Evolutionary conservation across 176 grass and related monocot species (phyloP).

Genomic region (Hordeum marinum): DNA sequence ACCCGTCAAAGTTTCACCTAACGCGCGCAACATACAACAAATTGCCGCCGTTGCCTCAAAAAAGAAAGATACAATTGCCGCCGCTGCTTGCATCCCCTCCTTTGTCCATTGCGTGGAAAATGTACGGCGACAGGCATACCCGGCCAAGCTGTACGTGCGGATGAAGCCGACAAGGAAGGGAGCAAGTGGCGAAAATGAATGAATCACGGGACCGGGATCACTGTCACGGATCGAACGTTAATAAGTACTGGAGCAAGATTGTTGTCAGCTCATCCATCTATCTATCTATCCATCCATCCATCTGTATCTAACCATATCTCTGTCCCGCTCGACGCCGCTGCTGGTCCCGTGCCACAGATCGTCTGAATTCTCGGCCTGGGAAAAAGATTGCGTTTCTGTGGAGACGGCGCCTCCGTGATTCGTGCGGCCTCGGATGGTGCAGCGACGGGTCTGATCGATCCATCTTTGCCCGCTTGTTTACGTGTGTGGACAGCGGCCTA

Average conservation of each 20-base stretch:
- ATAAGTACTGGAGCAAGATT: not conserved
- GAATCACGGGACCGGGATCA: not conserved
- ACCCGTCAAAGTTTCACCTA: constrained; percentile 20
- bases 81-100: not conserved
- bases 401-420: not conserved
- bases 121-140: not conserved
- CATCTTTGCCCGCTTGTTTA: not conserved
- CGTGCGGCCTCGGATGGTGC: not conserved
- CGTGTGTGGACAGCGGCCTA: not conserved
- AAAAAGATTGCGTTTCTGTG: not conserved
- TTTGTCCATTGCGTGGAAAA: not conserved
- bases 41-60: too few species aligned
- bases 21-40: not conserved
- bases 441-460: not conserved
- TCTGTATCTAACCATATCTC: not conserved
- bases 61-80: not conserved
- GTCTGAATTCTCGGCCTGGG: not conserved
- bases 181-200: not conserved
- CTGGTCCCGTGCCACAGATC: not conserved
- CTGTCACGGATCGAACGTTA: not conserved
- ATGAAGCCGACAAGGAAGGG: not conserved
- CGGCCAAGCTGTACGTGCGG: not conserved
- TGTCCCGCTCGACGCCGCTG: not conserved
- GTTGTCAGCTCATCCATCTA: not conserved
- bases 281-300: not conserved